These are phyloP conservation scores for Penstemon barbatus DNA, from an alignment of 257 asterid genomes.

Conservation along the genomic window DNA sequence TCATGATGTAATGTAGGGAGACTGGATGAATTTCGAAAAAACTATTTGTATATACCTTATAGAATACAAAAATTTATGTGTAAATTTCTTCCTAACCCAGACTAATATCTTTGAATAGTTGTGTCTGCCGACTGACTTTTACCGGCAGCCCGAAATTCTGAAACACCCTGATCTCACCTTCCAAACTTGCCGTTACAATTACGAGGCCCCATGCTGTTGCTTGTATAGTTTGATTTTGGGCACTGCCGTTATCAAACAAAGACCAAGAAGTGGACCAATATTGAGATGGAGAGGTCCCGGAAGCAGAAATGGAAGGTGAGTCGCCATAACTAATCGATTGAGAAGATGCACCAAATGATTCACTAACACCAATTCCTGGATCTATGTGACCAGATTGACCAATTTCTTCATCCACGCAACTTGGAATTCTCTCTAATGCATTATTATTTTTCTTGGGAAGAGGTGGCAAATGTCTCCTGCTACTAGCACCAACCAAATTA, in stretches of 20 bases:
- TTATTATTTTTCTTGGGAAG: constrained; percentile 50
- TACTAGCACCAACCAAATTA: constrained; percentile 23
- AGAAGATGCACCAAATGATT: constrained; percentile 44
- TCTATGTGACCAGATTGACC: constrained; percentile 45
- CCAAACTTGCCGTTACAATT: constrained; percentile 72
- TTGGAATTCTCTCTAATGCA: constrained; percentile 32
- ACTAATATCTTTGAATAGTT: no score
- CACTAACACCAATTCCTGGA: constrained; percentile 57
- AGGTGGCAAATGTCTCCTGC: constrained; percentile 65
- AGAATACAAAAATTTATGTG: no score
- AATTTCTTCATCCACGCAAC: constrained; percentile 50
- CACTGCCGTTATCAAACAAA: constrained; percentile 32
- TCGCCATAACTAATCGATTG: constrained; percentile 42
- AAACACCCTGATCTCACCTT: constrained; percentile 81
- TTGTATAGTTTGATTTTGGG: constrained; percentile 50
- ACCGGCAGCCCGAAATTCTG: constrained; percentile 92
- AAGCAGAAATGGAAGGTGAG: constrained; percentile 53
- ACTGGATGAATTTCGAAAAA: no score
- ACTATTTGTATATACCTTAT: no score
- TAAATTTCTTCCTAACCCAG: no score
- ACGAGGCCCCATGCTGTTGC: constrained; percentile 97
- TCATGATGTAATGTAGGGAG: no score
- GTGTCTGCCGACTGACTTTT: constrained; percentile 46
- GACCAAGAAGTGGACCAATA: constrained; percentile 49
- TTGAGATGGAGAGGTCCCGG: constrained; percentile 40